These are phyloP conservation scores for Aspergillaceae sp. DNA, from an alignment of 2,329 filamentous ascomycete species.

Conservation along the genomic window DNA sequence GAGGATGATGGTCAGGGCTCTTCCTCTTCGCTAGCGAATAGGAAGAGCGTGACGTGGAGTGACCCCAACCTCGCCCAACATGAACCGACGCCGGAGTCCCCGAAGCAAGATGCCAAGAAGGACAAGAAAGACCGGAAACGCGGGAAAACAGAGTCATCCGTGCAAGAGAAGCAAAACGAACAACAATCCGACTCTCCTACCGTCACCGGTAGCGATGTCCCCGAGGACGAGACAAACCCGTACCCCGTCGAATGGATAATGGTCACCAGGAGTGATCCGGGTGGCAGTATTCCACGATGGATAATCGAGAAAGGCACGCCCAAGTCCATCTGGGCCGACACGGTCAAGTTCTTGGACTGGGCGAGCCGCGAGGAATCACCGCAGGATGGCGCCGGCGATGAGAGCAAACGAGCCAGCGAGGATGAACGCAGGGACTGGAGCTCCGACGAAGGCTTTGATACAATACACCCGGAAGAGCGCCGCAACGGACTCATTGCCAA, in stretches of 20 bases:
- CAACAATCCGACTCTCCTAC: neutral
- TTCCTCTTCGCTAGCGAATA: too few relatives aligned
- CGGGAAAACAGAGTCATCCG: conserved; percentile 26
- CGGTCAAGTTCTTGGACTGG: conserved; percentile 76
- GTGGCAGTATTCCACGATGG: conserved; percentile 78
- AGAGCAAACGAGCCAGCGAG: neutral
- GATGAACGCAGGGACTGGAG: neutral
- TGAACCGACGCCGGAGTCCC: conserved; percentile 2
- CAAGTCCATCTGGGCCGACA: conserved; percentile 67
- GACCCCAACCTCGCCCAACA: conserved; percentile 2
- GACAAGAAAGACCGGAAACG: conserved; percentile 20
- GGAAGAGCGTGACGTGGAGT: conserved; percentile 1
- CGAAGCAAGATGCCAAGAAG: conserved; percentile 7
- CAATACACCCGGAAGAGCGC: conserved; percentile 2
- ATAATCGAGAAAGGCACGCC: conserved; percentile 88
- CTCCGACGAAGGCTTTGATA: conserved; percentile 1
- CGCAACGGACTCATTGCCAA: conserved; percentile 30
- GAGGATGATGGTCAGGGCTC: conserved; percentile 3
- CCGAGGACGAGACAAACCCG: conserved; percentile 49
- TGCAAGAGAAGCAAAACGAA: conserved; percentile 31
- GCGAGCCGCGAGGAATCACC: conserved; percentile 44
- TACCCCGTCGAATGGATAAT: conserved; percentile 84
- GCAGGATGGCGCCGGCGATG: conserved; percentile 21
- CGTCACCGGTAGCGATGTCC: conserved; percentile 10
- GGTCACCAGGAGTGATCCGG: conserved; percentile 82